Conservation (phyloP, 2,329 filamentous ascomycete species). For the Magnaporthiopsis incrustans region DNA sequence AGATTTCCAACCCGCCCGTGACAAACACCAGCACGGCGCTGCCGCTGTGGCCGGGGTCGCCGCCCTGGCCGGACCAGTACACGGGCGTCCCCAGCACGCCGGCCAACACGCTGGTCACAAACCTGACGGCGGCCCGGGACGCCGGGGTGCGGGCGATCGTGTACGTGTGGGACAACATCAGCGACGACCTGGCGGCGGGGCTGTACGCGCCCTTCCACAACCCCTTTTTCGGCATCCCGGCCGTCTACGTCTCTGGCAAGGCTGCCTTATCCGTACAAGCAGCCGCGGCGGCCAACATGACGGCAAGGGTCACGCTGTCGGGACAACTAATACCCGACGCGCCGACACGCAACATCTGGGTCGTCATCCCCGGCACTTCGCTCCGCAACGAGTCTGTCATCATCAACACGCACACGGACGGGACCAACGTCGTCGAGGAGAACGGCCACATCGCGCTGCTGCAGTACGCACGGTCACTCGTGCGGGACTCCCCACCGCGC, state of each 20-base stretch:
- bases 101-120: neutral
- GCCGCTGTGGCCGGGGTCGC: slow-evolving; percentile 3
- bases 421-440: slow-evolving; percentile 5
- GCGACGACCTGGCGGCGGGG: neutral
- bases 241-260: neutral
- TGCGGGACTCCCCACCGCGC: neutral
- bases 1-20: slow-evolving; percentile 1
- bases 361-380: neutral
- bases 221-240: neutral
- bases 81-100: slow-evolving; percentile 1
- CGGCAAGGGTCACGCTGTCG: neutral
- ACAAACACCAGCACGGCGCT: neutral
- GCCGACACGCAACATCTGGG: slow-evolving; percentile 4
- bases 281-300: neutral
- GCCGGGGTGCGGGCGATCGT: slow-evolving; percentile 4
- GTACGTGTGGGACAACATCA: slow-evolving; percentile 7
- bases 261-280: neutral
- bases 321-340: neutral
- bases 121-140: neutral
- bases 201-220: slow-evolving; percentile 6
- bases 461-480: neutral
- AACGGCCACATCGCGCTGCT: slow-evolving; percentile 6
- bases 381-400: slow-evolving; percentile 1
- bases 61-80: neutral
- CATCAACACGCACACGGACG: slow-evolving; percentile 6